phyloP scores from a whole-genome alignment of 164 flowering plant species.

The Protea cynaroides region DNA sequence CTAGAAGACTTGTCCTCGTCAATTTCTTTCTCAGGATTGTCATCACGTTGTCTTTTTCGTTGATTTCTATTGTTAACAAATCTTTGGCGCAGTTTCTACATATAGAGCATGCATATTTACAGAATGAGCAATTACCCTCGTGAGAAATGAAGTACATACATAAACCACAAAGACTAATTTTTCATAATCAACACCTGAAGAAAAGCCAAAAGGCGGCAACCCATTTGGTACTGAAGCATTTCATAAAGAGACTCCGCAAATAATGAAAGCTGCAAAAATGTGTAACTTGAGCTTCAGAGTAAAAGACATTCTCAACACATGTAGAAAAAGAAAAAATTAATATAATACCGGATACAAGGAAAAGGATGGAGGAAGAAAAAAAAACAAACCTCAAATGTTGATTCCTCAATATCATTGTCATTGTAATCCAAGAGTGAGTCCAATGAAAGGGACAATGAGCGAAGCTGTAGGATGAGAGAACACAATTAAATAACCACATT shows the following conservation, averaged over 20 bases:
- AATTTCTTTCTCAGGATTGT: conserved; percentile 32
- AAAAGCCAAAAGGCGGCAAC: conserved; percentile 61
- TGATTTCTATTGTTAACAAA: conserved; percentile 60
- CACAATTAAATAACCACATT: conserved; percentile 2
- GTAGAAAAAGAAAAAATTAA: neutral
- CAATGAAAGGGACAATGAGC: conserved; percentile 73
- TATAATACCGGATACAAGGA: neutral
- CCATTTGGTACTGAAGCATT: conserved; percentile 98
- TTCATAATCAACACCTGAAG: conserved; percentile 71
- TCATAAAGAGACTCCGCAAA: conserved; percentile 90
- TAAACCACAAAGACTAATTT: neutral
- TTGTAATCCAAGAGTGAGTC: conserved; percentile 92
- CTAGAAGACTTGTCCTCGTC: conserved; percentile 26
- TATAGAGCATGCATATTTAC: conserved; percentile 5
- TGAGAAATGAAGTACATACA: neutral
- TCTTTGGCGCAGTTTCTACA: conserved; percentile 57
- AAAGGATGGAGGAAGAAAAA: neutral
- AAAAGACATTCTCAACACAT: neutral
- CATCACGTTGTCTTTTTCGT: conserved; percentile 66
- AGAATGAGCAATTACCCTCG: neutral
- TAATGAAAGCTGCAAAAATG: conserved; percentile 60
- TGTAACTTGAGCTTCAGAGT: neutral
- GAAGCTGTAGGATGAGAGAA: conserved; percentile 46
- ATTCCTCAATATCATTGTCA: conserved; percentile 87
- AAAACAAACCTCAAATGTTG: conserved; percentile 80